phyloP scores from a whole-genome alignment of 495 filamentous ascomycete species.

The Rhypophila decipiens region DNA sequence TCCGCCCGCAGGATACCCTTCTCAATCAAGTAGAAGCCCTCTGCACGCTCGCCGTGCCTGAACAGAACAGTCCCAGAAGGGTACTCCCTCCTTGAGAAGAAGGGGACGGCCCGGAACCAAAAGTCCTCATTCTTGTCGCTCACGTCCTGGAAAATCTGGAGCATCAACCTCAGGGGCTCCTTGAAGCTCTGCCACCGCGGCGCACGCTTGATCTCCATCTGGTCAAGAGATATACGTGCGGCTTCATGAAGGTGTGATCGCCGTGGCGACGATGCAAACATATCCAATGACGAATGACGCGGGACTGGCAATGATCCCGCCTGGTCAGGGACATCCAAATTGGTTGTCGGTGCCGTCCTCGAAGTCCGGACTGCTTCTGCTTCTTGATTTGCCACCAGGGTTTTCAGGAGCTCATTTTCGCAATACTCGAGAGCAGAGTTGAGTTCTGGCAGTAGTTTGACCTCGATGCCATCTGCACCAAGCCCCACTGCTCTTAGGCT shows the following conservation, averaged over 20 bases:
- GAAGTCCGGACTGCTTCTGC: slow-evolving; percentile 28
- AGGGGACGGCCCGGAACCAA: slow-evolving; percentile 73
- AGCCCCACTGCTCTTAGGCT: slow-evolving; percentile 76
- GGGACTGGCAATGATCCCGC: slow-evolving; percentile 52
- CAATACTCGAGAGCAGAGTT: slow-evolving; percentile 90
- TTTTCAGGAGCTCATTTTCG: slow-evolving; percentile 89
- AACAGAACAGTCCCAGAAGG: slow-evolving; percentile 67
- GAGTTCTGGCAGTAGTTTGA: slow-evolving; percentile 77
- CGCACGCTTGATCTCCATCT: slow-evolving; percentile 40
- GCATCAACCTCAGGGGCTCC: slow-evolving; percentile 81
- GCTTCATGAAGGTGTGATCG: slow-evolving; percentile 69
- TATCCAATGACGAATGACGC: slow-evolving; percentile 21
- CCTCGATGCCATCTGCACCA: slow-evolving; percentile 56
- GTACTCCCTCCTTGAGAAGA: slow-evolving; percentile 63
- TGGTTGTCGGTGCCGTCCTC: slow-evolving; percentile 29
- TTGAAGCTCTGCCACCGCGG: slow-evolving; percentile 74
- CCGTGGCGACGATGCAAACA: slow-evolving; percentile 70
- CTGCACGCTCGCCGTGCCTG: slow-evolving; percentile 58
- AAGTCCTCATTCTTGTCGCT: slow-evolving; percentile 85
- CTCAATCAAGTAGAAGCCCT: slow-evolving; percentile 89
- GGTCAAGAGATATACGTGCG: slow-evolving; percentile 62
- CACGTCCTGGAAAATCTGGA: slow-evolving; percentile 86
- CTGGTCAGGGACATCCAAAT: slow-evolving; percentile 48
- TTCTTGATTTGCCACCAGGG: slow-evolving; percentile 61
- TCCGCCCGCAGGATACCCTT: slow-evolving; percentile 80